Evolutionary conservation across 768 basidiomycete species (phyloP).

Genomic region (Leucosporidium scottii): DNA sequence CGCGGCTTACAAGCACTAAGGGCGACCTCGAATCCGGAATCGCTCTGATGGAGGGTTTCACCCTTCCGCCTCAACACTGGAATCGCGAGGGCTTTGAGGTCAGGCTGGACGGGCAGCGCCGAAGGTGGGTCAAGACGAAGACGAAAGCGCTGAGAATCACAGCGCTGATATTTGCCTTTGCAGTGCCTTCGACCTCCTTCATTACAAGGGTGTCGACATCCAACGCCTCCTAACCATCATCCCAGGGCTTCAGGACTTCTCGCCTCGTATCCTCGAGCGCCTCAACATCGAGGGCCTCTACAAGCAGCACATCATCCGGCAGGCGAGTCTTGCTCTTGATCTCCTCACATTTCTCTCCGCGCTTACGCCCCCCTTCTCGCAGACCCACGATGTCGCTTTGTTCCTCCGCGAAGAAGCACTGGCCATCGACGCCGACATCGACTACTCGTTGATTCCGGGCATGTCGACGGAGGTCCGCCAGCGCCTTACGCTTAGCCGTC

Average conservation of each 20-base stretch:
- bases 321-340: neutral
- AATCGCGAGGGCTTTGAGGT: slow-evolving; percentile 45
- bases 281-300: slow-evolving; percentile 62
- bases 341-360: neutral
- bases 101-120: slow-evolving; percentile 46
- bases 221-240: slow-evolving; percentile 46
- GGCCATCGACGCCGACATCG: slow-evolving; percentile 59
- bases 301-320: neutral
- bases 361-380: slow-evolving; percentile 49
- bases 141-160: neutral
- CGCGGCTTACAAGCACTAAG: slow-evolving; percentile 1
- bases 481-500: slow-evolving; percentile 54
- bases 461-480: slow-evolving; percentile 71
- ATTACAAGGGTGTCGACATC: slow-evolving; percentile 53
- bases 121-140: slow-evolving; percentile 43
- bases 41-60: slow-evolving; percentile 19
- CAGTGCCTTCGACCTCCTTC: slow-evolving; percentile 70
- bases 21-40: slow-evolving; percentile 20
- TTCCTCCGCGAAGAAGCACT: slow-evolving; percentile 73
- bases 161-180: neutral
- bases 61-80: slow-evolving; percentile 32
- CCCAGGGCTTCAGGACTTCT: slow-evolving; percentile 51
- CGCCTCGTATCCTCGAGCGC: slow-evolving; percentile 53
- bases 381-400: slow-evolving; percentile 63
- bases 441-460: slow-evolving; percentile 60